Evolutionary conservation across 148 eudicot genomes (phyloP).

Genomic region (Cornus florida): DNA sequence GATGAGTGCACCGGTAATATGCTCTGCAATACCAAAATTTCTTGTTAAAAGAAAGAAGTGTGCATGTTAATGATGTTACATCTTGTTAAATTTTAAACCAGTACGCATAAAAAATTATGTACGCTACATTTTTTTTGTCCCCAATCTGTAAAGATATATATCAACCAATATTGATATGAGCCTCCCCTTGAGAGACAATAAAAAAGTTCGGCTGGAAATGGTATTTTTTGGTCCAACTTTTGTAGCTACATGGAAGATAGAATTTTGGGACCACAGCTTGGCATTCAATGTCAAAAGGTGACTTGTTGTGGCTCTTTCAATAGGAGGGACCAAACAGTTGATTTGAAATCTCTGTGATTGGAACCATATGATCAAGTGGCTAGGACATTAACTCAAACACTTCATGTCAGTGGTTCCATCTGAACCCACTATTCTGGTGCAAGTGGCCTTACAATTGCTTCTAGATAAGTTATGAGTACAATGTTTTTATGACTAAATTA

Average conservation of each 20-base stretch:
- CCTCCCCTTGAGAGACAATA: too few relatives aligned
- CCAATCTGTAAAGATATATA: too few relatives aligned
- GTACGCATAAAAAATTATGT: too few relatives aligned
- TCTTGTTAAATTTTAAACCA: too few relatives aligned
- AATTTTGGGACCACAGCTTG: too few relatives aligned
- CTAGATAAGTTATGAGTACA: background rate
- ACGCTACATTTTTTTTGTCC: too few relatives aligned
- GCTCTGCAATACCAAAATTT: constrained; percentile 43
- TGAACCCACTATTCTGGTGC: background rate
- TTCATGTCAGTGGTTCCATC: background rate
- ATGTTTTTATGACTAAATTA: background rate
- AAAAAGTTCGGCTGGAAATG: too few relatives aligned
- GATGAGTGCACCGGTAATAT: constrained; percentile 81
- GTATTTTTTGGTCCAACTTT: too few relatives aligned
- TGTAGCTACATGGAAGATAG: too few relatives aligned
- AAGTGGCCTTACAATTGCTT: background rate
- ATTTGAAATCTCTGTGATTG: background rate
- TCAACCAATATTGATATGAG: too few relatives aligned
- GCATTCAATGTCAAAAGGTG: background rate
- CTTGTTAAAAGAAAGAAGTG: background rate
- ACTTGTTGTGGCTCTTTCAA: background rate
- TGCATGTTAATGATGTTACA: too few relatives aligned
- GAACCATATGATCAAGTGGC: background rate
- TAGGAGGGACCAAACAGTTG: background rate
- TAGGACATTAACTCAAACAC: background rate